Evolutionary conservation across 805 yeast genomes (phyloP).

Genomic region (Millerozyma miso): DNA sequence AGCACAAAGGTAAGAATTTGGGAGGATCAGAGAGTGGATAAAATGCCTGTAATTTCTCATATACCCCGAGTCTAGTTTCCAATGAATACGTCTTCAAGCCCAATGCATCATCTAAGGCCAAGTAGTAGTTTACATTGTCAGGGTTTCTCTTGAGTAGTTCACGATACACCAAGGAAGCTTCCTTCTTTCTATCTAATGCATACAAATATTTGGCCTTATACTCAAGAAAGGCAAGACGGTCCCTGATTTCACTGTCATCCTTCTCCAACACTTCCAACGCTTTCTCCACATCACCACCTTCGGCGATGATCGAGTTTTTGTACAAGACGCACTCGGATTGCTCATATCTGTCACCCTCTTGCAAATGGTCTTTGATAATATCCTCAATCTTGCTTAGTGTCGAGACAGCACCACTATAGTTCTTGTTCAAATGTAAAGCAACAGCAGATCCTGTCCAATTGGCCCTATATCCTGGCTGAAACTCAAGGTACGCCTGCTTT

Average conservation of each 20-base stretch:
- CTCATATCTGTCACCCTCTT: constrained; percentile 66
- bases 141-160: constrained; percentile 79
- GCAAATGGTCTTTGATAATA: constrained; percentile 61
- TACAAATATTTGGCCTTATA: constrained; percentile 60
- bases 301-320: constrained; percentile 62
- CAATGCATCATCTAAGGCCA: constrained; percentile 60
- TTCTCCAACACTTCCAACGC: constrained; percentile 60
- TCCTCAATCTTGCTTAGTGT: constrained; percentile 75
- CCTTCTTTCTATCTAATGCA: constrained; percentile 51
- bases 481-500: constrained; percentile 65
- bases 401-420: constrained; percentile 62
- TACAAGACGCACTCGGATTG: constrained; percentile 77
- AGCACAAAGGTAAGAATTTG: constrained; percentile 69
- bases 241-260: constrained; percentile 48
- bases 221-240: constrained; percentile 60
- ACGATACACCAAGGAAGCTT: constrained; percentile 68
- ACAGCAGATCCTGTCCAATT: constrained; percentile 88
- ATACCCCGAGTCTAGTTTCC: constrained; percentile 53
- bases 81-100: constrained; percentile 43
- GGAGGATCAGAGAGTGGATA: constrained; percentile 87
- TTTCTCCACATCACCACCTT: constrained; percentile 55
- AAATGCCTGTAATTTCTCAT: constrained; percentile 58
- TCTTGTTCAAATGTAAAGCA: constrained; percentile 74
- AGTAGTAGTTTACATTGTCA: constrained; percentile 65
- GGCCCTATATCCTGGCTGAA: constrained; percentile 77